These are phyloP conservation scores for Sporisorium scitamineum DNA, from an alignment of 1,284 basidiomycete species.

Conservation along the genomic window DNA sequence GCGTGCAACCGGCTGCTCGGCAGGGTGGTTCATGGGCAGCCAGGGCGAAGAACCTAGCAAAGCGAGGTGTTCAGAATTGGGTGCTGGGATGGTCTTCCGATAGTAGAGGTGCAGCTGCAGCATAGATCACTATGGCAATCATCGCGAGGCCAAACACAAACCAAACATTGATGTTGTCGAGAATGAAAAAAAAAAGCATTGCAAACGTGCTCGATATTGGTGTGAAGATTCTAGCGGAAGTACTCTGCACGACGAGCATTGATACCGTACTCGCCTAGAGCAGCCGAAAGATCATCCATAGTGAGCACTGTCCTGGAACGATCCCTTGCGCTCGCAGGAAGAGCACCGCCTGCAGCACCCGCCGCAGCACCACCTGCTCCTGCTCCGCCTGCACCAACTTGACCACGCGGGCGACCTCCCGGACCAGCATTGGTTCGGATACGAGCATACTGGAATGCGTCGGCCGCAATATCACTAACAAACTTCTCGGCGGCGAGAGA, in stretches of 20 bases:
- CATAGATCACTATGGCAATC: background rate
- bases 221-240: constrained; percentile 56
- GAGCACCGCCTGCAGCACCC: constrained; percentile 14
- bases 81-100: constrained; percentile 31
- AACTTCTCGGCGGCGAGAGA: constrained; percentile 98
- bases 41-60: constrained; percentile 9
- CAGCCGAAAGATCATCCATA: constrained; percentile 95
- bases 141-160: background rate
- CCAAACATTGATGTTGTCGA: background rate
- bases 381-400: constrained; percentile 24
- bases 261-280: constrained; percentile 88
- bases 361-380: constrained; percentile 16
- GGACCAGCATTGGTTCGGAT: constrained; percentile 78
- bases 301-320: constrained; percentile 95
- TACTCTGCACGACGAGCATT: constrained; percentile 65
- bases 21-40: constrained; percentile 4
- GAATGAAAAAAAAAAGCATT: constrained; percentile 1
- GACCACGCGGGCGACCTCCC: constrained; percentile 64
- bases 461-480: constrained; percentile 93
- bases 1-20: constrained; percentile 21
- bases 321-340: constrained; percentile 71
- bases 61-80: constrained; percentile 10
- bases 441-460: constrained; percentile 97
- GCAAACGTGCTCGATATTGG: background rate
- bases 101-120: background rate